Conservation (phyloP, 2,329 filamentous ascomycete species). For the Penicillium sp. region DNA sequence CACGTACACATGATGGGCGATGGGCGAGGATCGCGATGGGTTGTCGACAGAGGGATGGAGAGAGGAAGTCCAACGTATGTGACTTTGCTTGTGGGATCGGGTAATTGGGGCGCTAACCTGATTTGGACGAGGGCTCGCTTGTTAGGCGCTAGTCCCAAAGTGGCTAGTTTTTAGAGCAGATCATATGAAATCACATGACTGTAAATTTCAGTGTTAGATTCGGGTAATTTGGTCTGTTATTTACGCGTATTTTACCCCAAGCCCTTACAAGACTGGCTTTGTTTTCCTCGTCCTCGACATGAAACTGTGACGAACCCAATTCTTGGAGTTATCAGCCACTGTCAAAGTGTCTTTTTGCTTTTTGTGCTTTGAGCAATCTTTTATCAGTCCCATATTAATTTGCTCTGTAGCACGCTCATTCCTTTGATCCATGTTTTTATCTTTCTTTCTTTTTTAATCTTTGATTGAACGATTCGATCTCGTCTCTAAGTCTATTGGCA, state of each 20-base stretch:
- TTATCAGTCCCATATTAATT: background rate
- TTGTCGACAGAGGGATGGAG: constrained; percentile 45
- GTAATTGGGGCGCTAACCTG: constrained; percentile 35
- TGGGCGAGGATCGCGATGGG: constrained; percentile 42
- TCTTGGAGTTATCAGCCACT: background rate
- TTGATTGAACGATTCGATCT: background rate
- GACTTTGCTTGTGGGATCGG: constrained; percentile 45
- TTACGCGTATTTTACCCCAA: constrained; percentile 5
- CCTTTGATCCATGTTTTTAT: background rate
- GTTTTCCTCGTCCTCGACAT: background rate
- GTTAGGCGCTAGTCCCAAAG: constrained; percentile 23
- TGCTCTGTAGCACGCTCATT: background rate
- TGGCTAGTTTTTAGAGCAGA: background rate
- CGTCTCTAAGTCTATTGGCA: background rate
- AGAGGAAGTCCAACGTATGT: constrained; percentile 36
- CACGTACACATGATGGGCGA: constrained; percentile 54
- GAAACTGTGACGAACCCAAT: background rate
- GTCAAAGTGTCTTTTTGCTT: background rate
- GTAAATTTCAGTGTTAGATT: background rate
- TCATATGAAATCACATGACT: constrained; percentile 13
- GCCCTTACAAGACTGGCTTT: constrained; percentile 3
- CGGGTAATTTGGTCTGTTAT: background rate
- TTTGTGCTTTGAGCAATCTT: background rate
- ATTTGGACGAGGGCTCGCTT: constrained; percentile 40
- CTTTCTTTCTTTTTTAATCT: background rate